Base-by-base conservation (phyloP, 148 eudicot species). In the Gaultheria prostrata region DNA sequence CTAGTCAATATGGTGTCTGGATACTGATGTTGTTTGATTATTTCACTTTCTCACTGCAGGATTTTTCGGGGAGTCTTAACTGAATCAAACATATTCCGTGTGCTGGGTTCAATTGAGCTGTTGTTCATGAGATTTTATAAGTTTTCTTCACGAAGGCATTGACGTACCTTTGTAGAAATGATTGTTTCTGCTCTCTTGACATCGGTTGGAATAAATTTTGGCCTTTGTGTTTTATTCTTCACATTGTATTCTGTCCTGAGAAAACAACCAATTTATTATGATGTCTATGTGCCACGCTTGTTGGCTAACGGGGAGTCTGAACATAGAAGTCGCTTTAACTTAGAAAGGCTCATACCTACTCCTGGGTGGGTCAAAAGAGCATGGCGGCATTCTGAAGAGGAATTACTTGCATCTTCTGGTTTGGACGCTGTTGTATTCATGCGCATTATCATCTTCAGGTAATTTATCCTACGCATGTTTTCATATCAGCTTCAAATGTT, bases 341-440 rank as follows among this genome's bases (percentile, higher is more conserved):
- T 91, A 26, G 84, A 86, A 57, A 84, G 91, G 79, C 83, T 94
- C 17, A 71, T 93, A 63, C 98, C 98, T 84, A 82, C 89, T 18
- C 89, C 91, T 83, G 90, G 89, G 45, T 94, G 98, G 98, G 82
- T 94, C 65, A 89, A 50, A 86, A 73, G 81, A 82, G 98, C 95
- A 83, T 94, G 94, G 95, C 77, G 87, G 69, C 87, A 87, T 80
- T 87, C 93, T 15, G 94, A 94, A 85, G 91, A 91, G 11, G 94
- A 94, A 8, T 77, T 94, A 76, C 90, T 94, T 61, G 79, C 95
- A 24, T 85, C 87, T 72, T 90, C 94, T 26, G 98, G 98, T 77
- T 87, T 94, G 90, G 98, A 94, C 88, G 98, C 91, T 73, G 94
- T 94, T 6, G 94, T 91, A 61, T 94, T 94, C 56, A 88, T 89